Evolutionary conservation across 176 grass and related monocot species (phyloP).

Genomic region (Dactylis glomerata): DNA sequence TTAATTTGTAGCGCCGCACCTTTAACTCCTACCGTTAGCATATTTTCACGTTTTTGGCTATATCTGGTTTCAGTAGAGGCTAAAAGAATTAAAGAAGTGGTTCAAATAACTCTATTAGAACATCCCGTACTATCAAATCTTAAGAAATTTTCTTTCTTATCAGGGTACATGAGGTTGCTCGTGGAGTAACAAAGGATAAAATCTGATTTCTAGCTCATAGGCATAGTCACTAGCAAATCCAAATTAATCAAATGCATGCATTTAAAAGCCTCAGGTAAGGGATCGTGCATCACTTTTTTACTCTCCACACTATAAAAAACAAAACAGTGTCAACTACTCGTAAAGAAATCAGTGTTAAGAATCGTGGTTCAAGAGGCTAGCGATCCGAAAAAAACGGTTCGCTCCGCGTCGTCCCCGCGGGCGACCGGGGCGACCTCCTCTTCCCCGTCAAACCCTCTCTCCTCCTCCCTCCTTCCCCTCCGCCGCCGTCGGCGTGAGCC

Average conservation of each 20-base stretch:
- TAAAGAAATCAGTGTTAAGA: neutral
- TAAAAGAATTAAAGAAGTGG: neutral
- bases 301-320: neutral
- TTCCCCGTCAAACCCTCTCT: no score
- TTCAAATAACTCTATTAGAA: neutral
- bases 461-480: no score
- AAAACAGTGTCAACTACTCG: neutral
- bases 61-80: neutral
- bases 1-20: neutral
- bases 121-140: neutral
- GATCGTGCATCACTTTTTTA: neutral
- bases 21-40: neutral
- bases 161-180: no score
- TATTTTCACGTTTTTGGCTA: neutral
- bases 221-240: no score
- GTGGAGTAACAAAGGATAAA: no score
- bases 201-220: no score
- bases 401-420: no score
- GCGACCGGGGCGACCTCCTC: no score
- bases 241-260: neutral
- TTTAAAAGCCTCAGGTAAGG: neutral
- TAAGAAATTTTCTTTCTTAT: no score
- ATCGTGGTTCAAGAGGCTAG: no score
- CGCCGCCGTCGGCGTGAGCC: no score
- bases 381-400: no score